Base-by-base conservation (phyloP, 352 stramenopile genomes). In the Lagenidium giganteum region DNA sequence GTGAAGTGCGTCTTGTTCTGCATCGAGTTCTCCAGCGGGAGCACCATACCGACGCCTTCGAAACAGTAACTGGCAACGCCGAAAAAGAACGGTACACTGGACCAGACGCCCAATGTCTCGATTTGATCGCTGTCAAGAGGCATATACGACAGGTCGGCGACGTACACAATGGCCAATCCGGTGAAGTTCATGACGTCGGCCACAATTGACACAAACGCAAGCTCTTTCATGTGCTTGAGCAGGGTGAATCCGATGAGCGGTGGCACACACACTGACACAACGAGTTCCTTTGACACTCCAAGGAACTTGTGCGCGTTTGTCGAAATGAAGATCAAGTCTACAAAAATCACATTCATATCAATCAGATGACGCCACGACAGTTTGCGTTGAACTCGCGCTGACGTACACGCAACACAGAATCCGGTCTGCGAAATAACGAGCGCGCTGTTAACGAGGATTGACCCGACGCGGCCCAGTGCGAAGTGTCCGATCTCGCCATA, bases 241-340 rank as follows among this genome's bases (percentile, higher is more conserved):
- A 96, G 67, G 9, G 91, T 90, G 32, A 97, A 79, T 2, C 67
- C 51, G 24, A 85, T 54, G 3, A 97, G 61, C 11, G 71, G 75
- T 1, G 76, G 67, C 5, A 90, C 55, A 18, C 73, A 87, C 22
- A 83, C 55, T 0, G 59, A 60, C 3, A 90, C 65, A 16, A 86
- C 61, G 22, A 83, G 35, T 13, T 62, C 52, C 16, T 82, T 82
- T 4, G 67, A 68, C 17, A 87, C 47, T 3, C 67, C 53, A 32
- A 80, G 55, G 47, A 95, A 87, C 22, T 72, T 83, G 31, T 92
- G 62, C 1, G 87, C 61, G 53, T 97, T 97, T 4, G 82, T 73
- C 9, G 82, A 68, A 36, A 97, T 96, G 47, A 96, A 96, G 59
- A 96, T 95, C 30, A 97, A 65, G 48, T 97, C 73, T 86, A 33